Percentiles rank a stretch among this genome's conserved stretches.
Evolutionary conservation across 164 flowering plant genomes (phyloP).

Genomic region (Protea cynaroides): DNA sequence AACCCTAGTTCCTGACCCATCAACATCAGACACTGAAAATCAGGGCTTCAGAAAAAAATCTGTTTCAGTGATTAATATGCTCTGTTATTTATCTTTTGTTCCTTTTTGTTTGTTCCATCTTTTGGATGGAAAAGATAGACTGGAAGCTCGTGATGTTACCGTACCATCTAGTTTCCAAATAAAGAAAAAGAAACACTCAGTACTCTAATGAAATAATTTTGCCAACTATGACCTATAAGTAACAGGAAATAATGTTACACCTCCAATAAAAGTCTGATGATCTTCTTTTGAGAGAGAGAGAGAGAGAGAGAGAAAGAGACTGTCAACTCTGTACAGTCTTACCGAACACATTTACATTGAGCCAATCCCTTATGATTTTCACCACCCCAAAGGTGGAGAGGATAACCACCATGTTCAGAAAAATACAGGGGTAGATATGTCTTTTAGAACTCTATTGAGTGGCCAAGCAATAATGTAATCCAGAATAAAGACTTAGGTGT

Average conservation of each 20-base stretch:
- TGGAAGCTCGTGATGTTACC: constrained; percentile 9
- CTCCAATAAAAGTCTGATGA: constrained; percentile 10
- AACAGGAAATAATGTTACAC: constrained; percentile 20
- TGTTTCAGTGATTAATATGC: constrained; percentile 18
- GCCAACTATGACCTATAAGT: constrained; percentile 31
- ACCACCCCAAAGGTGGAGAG: background rate
- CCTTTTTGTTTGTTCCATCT: background rate
- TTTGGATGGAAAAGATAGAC: constrained; percentile 11
- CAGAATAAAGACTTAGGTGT: background rate
- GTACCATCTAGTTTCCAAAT: constrained; percentile 15
- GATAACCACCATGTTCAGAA: background rate
- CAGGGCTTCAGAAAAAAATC: constrained; percentile 27
- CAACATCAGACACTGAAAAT: constrained; percentile 69
- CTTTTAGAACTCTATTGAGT: background rate
- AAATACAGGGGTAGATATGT: constrained; percentile 1
- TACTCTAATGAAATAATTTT: constrained; percentile 25
- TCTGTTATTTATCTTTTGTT: too few relatives aligned
- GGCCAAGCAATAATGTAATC: background rate
- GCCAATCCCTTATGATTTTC: too few relatives aligned
- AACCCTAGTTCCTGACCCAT: constrained; percentile 35
- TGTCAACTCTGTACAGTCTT: too few relatives aligned
- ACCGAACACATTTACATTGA: too few relatives aligned
- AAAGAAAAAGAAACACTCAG: background rate
- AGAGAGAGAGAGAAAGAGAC: too few relatives aligned
- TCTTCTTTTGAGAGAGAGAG: too few relatives aligned